Percentiles rank a stretch among this genome's conserved stretches.
Evolutionary conservation across 2,329 filamentous ascomycete species (phyloP).

Genomic region (Trichoderma sp.): DNA sequence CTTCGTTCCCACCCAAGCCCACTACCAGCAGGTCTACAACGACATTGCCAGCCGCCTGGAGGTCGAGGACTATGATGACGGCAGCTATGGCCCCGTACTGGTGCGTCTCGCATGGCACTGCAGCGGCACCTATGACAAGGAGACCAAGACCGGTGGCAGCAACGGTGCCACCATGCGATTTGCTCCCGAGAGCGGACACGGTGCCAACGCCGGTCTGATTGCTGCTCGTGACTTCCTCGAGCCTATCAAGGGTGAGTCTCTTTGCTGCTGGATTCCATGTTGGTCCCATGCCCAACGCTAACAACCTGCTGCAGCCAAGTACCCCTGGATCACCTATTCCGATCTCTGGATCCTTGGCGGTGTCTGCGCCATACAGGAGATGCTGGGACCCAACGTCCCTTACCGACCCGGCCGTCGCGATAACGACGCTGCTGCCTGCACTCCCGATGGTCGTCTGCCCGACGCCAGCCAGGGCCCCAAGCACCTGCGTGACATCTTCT

Average conservation of each 20-base stretch:
- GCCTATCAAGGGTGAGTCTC: conserved; percentile 73
- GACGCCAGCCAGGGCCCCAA: conserved; percentile 76
- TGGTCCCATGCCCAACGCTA: not conserved
- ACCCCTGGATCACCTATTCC: conserved; percentile 95
- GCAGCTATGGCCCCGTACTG: conserved; percentile 90
- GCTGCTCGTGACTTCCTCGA: conserved; percentile 89
- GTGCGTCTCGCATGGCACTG: conserved; percentile 90
- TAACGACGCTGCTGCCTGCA: conserved; percentile 79
- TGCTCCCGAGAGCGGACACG: conserved; percentile 82
- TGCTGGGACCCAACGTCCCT: conserved; percentile 84
- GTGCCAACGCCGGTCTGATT: conserved; percentile 89
- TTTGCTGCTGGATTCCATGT: not conserved
- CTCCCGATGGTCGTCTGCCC: conserved; percentile 84
- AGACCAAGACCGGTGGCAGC: conserved; percentile 85
- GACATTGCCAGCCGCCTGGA: conserved; percentile 78
- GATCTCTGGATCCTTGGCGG: conserved; percentile 95
- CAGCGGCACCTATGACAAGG: conserved; percentile 86
- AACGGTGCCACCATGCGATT: conserved; percentile 98
- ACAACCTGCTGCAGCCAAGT: conserved; percentile 50
- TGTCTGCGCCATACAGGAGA: conserved; percentile 87
- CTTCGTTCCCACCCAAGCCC: conserved; percentile 75
- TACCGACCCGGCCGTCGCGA: conserved; percentile 87
- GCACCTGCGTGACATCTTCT: conserved; percentile 90
- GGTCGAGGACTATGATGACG: conserved; percentile 94
- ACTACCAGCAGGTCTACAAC: conserved; percentile 96